Evolutionary conservation across 805 yeast genomes (phyloP).

Genomic region (Metschnikowia reukaufii): DNA sequence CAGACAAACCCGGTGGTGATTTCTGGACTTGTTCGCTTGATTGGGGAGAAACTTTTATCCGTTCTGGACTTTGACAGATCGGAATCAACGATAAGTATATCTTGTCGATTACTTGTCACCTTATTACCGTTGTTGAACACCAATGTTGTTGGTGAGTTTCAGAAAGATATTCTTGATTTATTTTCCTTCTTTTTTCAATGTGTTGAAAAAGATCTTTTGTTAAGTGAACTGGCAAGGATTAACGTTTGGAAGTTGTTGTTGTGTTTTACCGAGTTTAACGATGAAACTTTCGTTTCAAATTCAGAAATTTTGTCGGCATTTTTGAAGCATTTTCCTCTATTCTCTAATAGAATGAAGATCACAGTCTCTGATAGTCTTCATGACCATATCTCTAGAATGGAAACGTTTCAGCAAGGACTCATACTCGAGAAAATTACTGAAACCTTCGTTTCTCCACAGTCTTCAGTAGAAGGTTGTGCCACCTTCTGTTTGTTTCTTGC

Average conservation of each 20-base stretch:
- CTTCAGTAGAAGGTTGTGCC: conserved; percentile 37
- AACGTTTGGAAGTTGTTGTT: conserved; percentile 36
- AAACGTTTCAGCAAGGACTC: conserved; percentile 1
- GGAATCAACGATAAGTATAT: conserved; percentile 32
- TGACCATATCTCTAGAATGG: conserved; percentile 8
- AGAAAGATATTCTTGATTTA: conserved; percentile 49
- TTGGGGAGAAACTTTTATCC: conserved; percentile 34
- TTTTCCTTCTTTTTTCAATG: conserved; percentile 45
- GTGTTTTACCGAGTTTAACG: conserved; percentile 22
- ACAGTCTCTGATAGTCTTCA: conserved; percentile 19
- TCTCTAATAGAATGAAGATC: conserved; percentile 23
- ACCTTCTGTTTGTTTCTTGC: conserved; percentile 40
- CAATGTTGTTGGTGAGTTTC: conserved; percentile 1
- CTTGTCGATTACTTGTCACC: conserved; percentile 3
- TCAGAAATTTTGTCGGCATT: conserved; percentile 17
- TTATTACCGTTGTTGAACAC: neutral
- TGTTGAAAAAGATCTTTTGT: conserved; percentile 39
- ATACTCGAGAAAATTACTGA: conserved; percentile 19
- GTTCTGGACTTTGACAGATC: conserved; percentile 35
- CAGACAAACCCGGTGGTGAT: neutral
- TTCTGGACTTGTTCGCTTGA: conserved; percentile 22
- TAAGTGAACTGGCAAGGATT: conserved; percentile 34
- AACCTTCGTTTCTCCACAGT: conserved; percentile 36
- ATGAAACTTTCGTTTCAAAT: conserved; percentile 26
- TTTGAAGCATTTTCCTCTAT: conserved; percentile 18